Conservation (phyloP, 2,329 filamentous ascomycete genomes). For the Fusarium sororula region DNA sequence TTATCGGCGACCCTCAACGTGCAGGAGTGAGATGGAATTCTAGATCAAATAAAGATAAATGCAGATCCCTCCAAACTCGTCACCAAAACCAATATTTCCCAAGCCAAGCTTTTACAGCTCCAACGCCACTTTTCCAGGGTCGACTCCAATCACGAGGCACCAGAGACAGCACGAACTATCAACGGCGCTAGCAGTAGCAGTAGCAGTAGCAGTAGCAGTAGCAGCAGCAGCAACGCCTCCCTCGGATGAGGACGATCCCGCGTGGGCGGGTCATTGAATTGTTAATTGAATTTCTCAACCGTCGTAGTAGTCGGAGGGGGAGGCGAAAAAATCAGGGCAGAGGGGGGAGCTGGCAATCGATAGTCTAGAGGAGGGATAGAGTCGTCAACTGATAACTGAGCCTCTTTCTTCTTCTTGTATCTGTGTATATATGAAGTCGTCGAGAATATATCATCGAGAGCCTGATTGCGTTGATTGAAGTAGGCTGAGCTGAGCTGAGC, state of each 20-base stretch:
- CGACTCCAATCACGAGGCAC: conserved; percentile 28
- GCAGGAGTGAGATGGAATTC: conserved; percentile 16
- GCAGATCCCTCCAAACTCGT: not conserved
- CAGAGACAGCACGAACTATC: conserved; percentile 26
- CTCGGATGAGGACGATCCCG: conserved; percentile 28
- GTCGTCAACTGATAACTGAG: conserved; percentile 10
- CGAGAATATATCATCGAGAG: not conserved
- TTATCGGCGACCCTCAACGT: not conserved
- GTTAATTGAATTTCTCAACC: conserved; percentile 27
- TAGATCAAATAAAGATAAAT: not conserved
- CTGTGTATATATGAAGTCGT: not conserved
- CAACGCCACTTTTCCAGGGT: conserved; percentile 31
- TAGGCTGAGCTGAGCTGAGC: not conserved
- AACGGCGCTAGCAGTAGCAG: conserved; percentile 22
- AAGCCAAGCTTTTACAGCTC: conserved; percentile 23
- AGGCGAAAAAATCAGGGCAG: conserved; percentile 14
- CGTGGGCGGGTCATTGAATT: conserved; percentile 9
- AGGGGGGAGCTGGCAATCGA: conserved; percentile 11
- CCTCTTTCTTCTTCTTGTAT: not conserved
- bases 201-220: not conserved
- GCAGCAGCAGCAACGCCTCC: not conserved
- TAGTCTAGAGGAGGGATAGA: conserved; percentile 17
- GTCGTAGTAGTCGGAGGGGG: not conserved
- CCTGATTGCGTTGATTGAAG: not conserved
- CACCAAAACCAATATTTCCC: conserved; percentile 10